Evolutionary conservation across 208 protist genomes (phyloP), one percentile per base, ranked within the genome.

Genomic region (Leptomonas pyrrhocoris): DNA sequence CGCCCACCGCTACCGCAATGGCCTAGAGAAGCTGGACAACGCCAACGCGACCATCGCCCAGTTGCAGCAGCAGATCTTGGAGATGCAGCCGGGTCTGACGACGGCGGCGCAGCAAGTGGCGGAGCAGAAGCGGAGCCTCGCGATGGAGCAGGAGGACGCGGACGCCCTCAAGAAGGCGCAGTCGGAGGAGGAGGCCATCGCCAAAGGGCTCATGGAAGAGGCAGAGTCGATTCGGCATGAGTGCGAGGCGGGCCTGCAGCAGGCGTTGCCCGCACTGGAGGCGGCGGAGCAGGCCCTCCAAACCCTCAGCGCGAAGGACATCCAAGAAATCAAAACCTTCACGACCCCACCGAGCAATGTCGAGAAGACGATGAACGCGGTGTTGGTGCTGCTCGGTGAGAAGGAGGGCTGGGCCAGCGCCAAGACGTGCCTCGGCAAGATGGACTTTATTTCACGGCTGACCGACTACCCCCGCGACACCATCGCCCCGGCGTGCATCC

Each of bases 251-350:
- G 96, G 98, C n/a, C 80, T 99, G n/a, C 94, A 96, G 31, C 81
- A 95, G 75, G 97, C 97, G 31, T 49, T 98, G 74, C 98, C 98
- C n/a, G 91, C 91, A 13, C 82, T 98, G 2, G 79, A 97, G 51
- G 84, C 74, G 31, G 97, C 98, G 4, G 75, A 98, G 57, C 80
- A 88, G 28, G 92, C 97, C 4, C 80, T 99, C 7, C 81, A 98
- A 40, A 86, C 88, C 54, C 81, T 99, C 21, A 92, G 91, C 51
- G 89, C 94, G 31, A 91, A 96, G 75, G 94, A 98, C 64, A 97
- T 98, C 64, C 90, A 89, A 48, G 89, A 98, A 58, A 89, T 98
- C 68, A 98, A 98, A 68, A 94, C 90, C 69, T 97, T 97, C 74
- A 79, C 80, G 16, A 95, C 90, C 49, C 97, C 96, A 34, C 92